Base-by-base conservation (phyloP, 306 rosid genomes). In the Inga oerstediana region DNA sequence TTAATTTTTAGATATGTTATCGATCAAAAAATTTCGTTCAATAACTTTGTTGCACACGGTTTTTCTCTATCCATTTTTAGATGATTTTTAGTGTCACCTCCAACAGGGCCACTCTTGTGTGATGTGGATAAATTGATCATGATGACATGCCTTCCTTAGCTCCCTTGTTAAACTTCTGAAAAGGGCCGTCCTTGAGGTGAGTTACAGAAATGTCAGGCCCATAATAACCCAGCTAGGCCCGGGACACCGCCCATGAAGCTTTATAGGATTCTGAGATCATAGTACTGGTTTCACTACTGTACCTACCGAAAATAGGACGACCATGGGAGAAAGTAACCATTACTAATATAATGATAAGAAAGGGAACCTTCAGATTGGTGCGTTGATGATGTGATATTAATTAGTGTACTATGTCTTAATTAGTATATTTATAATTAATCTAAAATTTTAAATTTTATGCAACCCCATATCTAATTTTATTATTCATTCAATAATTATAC, bases 281-380 rank as follows among this genome's bases (percentile, higher is more conserved):
- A 51, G 84, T 54, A 70, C 77, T 45, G 41, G 58, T 71, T 5
- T 10, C 3, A 10, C n/a, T 13, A 58, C 79, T 51, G 49, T 77
- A 70, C 46, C 62, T 39, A 15, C 77, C 34, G 13, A 35, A 44
- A 37, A 74, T 76, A 49, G 27, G 72, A 68, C 70, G 76, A 71
- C 65, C 71, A 39, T 14, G 48, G 75, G 75, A 68, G 75, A 59
- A 74, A 73, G 68, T 41, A 67, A 30, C 85, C 80, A 79, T 65
- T 39, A 10, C 13, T 22, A 66, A 4, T 48, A 35, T 5, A 32
- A 2, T 37, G 10, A 12, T 65, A 13, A 15, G 68, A 52, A 79
- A 79, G 7, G 4, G 76, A 41, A 76, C 30, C n/a, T 49, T 66
- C 59, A 74, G 1, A 46, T 20, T 32, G 9, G 34, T 45, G 74